These are phyloP conservation scores for Boletus coccyginus DNA, from an alignment of 768 basidiomycete genomes.

Conservation along the genomic window DNA sequence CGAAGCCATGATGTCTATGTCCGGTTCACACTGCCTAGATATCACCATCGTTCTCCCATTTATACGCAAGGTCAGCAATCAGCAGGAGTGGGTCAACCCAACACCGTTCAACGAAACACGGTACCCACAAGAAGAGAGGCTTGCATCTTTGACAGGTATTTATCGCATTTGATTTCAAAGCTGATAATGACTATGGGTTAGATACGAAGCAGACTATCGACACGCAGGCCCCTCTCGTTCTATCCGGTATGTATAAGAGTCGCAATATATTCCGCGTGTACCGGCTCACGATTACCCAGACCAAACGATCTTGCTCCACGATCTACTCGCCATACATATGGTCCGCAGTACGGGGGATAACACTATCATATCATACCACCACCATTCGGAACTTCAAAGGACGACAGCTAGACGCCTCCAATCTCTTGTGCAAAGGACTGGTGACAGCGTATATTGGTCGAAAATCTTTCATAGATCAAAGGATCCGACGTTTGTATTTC, in stretches of 20 bases:
- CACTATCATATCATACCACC: slow-evolving; percentile 37
- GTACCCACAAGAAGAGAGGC: background rate
- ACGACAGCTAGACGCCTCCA: slow-evolving; percentile 29
- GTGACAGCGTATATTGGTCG: slow-evolving; percentile 37
- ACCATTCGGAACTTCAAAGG: slow-evolving; percentile 20
- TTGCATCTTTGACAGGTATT: slow-evolving; percentile 16
- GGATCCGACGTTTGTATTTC: slow-evolving; percentile 34
- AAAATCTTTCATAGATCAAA: slow-evolving; percentile 30
- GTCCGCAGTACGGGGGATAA: slow-evolving; percentile 27
- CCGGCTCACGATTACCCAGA: slow-evolving; percentile 5
- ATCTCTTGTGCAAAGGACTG: slow-evolving; percentile 32
- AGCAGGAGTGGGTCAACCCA: slow-evolving; percentile 4
- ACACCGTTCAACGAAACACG: slow-evolving; percentile 17
- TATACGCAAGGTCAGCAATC: slow-evolving; percentile 38
- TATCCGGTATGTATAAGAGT: slow-evolving; percentile 16
- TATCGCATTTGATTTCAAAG: background rate
- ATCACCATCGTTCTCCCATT: slow-evolving; percentile 44
- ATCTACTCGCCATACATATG: slow-evolving; percentile 40
- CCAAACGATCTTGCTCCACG: slow-evolving; percentile 28
- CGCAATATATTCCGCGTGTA: background rate
- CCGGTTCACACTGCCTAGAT: slow-evolving; percentile 26
- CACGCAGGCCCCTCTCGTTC: slow-evolving; percentile 32
- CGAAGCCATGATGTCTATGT: background rate
- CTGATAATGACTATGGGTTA: slow-evolving; percentile 1
- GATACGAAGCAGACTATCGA: slow-evolving; percentile 29